A percentile compares a stretch with the other conserved stretches of the same genome.
These are phyloP conservation scores for Paratrimastix pyriformis DNA, from an alignment of 78 protist species.

Conservation along the genomic window DNA sequence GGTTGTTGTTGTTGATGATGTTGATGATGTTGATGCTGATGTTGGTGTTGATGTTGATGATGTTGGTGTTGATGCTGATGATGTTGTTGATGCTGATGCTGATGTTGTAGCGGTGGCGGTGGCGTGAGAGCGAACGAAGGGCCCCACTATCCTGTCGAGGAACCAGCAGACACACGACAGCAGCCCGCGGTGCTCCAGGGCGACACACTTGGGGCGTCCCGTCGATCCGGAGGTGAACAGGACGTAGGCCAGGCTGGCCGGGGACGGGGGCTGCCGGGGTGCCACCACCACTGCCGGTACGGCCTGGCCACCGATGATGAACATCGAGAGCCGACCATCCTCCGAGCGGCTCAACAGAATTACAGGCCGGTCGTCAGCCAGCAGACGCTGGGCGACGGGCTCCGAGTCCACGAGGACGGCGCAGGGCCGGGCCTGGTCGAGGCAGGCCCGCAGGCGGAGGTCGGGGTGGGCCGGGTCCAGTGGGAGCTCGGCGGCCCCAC, in stretches of 20 bases:
- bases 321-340: no score
- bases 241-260: conserved; percentile 15
- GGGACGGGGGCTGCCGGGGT: background rate
- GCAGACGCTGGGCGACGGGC: background rate
- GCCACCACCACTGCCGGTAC: no score
- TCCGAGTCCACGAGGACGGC: background rate
- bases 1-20: no score
- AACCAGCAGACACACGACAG: conserved; percentile 7
- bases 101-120: no score
- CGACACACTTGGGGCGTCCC: conserved; percentile 31
- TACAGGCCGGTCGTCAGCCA: background rate
- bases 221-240: conserved; percentile 42
- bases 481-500: conserved; percentile 7
- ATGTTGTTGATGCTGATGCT: no score
- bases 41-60: no score
- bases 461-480: conserved; percentile 1
- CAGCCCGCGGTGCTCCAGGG: background rate
- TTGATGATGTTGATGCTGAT: no score
- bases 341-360: no score
- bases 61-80: no score
- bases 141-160: background rate
- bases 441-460: background rate
- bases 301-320: background rate
- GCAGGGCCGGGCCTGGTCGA: background rate
- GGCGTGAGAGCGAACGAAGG: no score